phyloP scores from a whole-genome alignment of 352 stramenopile species.

The Globisporangium lucens region DNA sequence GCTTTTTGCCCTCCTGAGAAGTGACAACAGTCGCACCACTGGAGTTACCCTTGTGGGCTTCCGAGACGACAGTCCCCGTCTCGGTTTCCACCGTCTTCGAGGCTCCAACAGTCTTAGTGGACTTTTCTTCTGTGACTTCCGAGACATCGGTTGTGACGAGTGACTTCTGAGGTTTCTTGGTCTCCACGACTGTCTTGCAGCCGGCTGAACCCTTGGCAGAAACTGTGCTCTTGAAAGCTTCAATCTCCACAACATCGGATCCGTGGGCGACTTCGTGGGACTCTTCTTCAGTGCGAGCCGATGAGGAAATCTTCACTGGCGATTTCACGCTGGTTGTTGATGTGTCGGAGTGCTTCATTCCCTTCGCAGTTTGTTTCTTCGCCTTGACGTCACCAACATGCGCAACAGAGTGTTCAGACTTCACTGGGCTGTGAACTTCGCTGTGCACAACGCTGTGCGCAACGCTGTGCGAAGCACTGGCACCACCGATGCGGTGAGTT shows the following conservation, averaged over 20 bases:
- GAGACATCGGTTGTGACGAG: neutral
- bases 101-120: neutral
- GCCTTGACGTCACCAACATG: neutral
- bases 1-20: slow-evolving; percentile 20
- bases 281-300: neutral
- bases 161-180: neutral
- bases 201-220: neutral
- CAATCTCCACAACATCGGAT: neutral
- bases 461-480: neutral
- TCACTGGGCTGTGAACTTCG: neutral
- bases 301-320: neutral
- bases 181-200: neutral
- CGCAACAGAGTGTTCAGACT: neutral
- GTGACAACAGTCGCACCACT: neutral
- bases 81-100: slow-evolving; percentile 1
- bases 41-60: neutral
- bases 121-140: slow-evolving; percentile 4
- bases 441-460: neutral
- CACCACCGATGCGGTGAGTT: neutral
- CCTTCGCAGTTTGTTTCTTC: neutral
- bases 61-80: neutral
- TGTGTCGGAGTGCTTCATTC: neutral
- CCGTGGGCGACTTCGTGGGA: neutral
- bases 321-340: neutral
- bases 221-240: neutral